A percentile compares a stretch with the other conserved stretches of the same genome.
Evolutionary conservation across 495 filamentous ascomycete genomes (phyloP).

Genomic region (Parathielavia appendiculata): DNA sequence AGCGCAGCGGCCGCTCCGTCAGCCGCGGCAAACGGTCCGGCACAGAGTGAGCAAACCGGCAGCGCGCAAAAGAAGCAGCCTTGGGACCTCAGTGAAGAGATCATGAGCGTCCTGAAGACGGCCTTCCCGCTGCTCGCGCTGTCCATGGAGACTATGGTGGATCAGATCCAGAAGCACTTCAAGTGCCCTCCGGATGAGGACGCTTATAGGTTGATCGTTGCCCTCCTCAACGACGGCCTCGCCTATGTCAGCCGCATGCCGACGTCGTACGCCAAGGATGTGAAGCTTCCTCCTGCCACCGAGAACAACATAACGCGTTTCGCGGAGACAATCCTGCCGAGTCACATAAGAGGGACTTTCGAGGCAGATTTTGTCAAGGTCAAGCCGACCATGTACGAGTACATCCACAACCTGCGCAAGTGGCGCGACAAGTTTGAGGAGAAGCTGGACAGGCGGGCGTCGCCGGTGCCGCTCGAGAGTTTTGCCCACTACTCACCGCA

Average conservation of each 20-base stretch:
- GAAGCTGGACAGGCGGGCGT: slow-evolving; percentile 81
- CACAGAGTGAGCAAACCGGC: slow-evolving; percentile 28
- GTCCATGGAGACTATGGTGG: slow-evolving; percentile 99
- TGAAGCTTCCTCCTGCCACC: slow-evolving; percentile 82
- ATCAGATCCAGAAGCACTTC: slow-evolving; percentile 97
- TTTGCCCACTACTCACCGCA: slow-evolving; percentile 64
- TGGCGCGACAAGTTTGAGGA: slow-evolving; percentile 99
- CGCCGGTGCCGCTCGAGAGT: slow-evolving; percentile 64
- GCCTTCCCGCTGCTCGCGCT: slow-evolving; percentile 91
- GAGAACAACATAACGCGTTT: slow-evolving; percentile 96
- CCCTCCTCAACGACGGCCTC: slow-evolving; percentile 88
- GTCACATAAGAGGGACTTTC: slow-evolving; percentile 88
- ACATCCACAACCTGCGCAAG: slow-evolving; percentile 91
- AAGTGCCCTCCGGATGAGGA: slow-evolving; percentile 98
- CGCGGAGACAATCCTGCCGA: slow-evolving; percentile 88
- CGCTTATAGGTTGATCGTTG: slow-evolving; percentile 95
- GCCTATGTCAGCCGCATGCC: slow-evolving; percentile 84
- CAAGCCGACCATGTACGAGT: slow-evolving; percentile 94
- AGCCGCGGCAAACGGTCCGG: slow-evolving; percentile 26
- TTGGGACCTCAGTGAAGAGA: slow-evolving; percentile 95
- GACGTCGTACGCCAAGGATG: slow-evolving; percentile 76
- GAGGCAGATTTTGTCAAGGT: slow-evolving; percentile 90
- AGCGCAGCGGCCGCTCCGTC: slow-evolving; percentile 16
- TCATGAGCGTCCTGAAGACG: slow-evolving; percentile 88
- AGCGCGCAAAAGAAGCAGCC: slow-evolving; percentile 62